Evolutionary conservation across 1,139 yeast species (phyloP).

Genomic region (Hansenula sp.): DNA sequence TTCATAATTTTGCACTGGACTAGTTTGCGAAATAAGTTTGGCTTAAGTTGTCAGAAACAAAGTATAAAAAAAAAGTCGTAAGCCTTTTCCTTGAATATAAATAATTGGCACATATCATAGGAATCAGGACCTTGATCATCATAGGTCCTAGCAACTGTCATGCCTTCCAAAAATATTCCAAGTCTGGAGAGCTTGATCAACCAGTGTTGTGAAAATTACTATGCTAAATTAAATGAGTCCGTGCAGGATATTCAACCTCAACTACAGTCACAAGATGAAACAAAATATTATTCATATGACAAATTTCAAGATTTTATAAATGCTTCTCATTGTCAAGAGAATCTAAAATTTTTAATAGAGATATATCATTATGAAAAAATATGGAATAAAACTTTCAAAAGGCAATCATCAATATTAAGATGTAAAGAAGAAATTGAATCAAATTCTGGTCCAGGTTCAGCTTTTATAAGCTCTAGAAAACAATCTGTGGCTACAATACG

Average conservation of each 20-base stretch:
- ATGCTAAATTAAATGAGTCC: constrained; percentile 7
- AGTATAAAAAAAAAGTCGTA: no score
- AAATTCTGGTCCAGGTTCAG: neutral
- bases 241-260: neutral
- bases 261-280: no score
- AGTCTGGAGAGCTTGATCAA: constrained; percentile 22
- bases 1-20: neutral
- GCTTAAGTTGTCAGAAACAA: no score
- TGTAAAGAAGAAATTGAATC: constrained; percentile 21
- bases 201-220: constrained; percentile 24
- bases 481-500: constrained; percentile 18
- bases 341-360: constrained; percentile 41
- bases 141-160: neutral
- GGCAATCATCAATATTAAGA: constrained; percentile 26
- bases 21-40: neutral
- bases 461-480: constrained; percentile 7
- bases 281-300: constrained; percentile 7
- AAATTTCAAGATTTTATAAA: constrained; percentile 20
- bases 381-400: constrained; percentile 27
- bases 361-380: constrained; percentile 41
- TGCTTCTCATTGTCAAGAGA: constrained; percentile 41
- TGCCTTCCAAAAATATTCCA: constrained; percentile 9
- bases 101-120: no score
- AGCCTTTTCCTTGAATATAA: no score
- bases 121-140: neutral